Conservation (phyloP, 2,329 filamentous ascomycete genomes). For the Fusarium musae region DNA sequence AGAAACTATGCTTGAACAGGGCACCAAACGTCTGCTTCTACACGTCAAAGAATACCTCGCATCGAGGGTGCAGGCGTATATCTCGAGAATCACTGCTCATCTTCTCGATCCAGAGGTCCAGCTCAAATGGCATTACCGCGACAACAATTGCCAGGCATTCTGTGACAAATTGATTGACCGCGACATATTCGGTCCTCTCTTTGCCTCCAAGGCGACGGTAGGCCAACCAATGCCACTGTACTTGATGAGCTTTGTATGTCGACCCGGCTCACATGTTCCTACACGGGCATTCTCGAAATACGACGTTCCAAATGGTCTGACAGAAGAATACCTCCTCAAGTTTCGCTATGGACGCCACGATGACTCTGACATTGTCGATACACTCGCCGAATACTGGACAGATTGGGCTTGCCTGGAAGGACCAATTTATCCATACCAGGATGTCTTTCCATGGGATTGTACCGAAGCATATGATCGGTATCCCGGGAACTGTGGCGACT, state of each 20-base stretch:
- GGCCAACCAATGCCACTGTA: slow-evolving; percentile 42
- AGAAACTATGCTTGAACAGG: slow-evolving; percentile 15
- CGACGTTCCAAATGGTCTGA: slow-evolving; percentile 52
- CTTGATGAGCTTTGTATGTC: slow-evolving; percentile 54
- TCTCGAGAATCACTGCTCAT: slow-evolving; percentile 43
- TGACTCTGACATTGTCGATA: slow-evolving; percentile 55
- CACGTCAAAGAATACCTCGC: slow-evolving; percentile 41
- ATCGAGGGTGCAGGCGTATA: slow-evolving; percentile 42
- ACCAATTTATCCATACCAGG: slow-evolving; percentile 52
- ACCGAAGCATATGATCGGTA: slow-evolving; percentile 54
- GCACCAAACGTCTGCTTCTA: slow-evolving; percentile 13
- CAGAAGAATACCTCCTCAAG: slow-evolving; percentile 55
- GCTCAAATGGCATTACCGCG: slow-evolving; percentile 45
- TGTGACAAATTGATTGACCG: slow-evolving; percentile 50
- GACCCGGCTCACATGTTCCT: slow-evolving; percentile 37
- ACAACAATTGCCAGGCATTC: slow-evolving; percentile 53
- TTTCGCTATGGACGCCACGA: slow-evolving; percentile 52
- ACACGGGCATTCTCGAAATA: slow-evolving; percentile 45
- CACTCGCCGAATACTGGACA: slow-evolving; percentile 56
- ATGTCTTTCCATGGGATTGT: slow-evolving; percentile 59
- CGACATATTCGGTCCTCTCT: slow-evolving; percentile 43
- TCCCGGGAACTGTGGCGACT: slow-evolving; percentile 50
- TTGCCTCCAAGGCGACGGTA: slow-evolving; percentile 25
- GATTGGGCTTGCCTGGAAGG: slow-evolving; percentile 54
- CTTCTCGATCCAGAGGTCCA: slow-evolving; percentile 44